Conservation (phyloP, 352 stramenopile species). For the Globisporangium irregulare region DNA sequence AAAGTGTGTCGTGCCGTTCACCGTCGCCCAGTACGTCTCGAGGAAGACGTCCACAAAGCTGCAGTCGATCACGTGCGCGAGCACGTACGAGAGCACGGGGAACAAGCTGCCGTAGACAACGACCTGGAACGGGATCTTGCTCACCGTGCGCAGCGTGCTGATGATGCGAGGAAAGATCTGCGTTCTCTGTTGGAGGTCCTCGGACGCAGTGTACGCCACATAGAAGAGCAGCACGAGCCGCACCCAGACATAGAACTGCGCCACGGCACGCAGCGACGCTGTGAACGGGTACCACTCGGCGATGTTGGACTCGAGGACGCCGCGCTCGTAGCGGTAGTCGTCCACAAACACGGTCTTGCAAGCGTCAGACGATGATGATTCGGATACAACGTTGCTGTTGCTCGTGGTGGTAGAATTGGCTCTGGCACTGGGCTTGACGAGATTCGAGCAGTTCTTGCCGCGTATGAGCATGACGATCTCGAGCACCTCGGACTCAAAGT, state of each 20-base stretch:
- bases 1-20: conserved; percentile 18
- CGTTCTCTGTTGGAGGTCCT: background rate
- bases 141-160: conserved; percentile 16
- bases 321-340: conserved; percentile 51
- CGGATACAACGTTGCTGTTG: background rate
- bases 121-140: conserved; percentile 49
- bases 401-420: background rate
- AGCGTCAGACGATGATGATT: too few species aligned
- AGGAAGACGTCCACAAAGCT: conserved; percentile 37
- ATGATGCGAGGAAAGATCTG: background rate
- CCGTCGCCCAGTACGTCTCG: conserved; percentile 34
- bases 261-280: conserved; percentile 23
- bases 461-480: conserved; percentile 29
- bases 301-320: conserved; percentile 30
- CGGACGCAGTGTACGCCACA: conserved; percentile 20
- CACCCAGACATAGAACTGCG: conserved; percentile 50
- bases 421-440: background rate
- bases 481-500: conserved; percentile 19
- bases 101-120: conserved; percentile 51
- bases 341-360: conserved; percentile 44
- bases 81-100: conserved; percentile 33
- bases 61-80: conserved; percentile 38
- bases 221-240: conserved; percentile 33
- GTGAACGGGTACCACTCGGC: conserved; percentile 33
- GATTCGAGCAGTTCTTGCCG: conserved; percentile 10